Evolutionary conservation across 2,329 filamentous ascomycete species (phyloP).

Genomic region (Phoma sp.): DNA sequence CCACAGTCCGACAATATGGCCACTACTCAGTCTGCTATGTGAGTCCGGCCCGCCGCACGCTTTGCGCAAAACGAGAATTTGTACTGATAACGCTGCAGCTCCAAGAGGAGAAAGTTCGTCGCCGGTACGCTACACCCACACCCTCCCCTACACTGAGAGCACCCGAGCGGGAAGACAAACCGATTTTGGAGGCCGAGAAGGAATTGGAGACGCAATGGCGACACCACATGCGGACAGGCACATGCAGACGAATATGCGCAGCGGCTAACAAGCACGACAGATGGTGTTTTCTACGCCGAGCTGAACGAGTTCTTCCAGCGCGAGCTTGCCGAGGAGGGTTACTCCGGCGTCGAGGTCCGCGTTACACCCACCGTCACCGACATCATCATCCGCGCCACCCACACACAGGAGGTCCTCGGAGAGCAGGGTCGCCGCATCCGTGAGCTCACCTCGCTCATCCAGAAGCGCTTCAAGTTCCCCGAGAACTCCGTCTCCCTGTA

Average conservation of each 20-base stretch:
- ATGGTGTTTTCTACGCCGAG: constrained; percentile 99
- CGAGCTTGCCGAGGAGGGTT: constrained; percentile 99
- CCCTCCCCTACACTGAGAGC: constrained; percentile 12
- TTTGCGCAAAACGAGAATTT: constrained; percentile 3
- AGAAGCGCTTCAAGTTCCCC: constrained; percentile 99
- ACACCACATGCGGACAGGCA: constrained; percentile 23
- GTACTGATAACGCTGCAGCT: constrained; percentile 62
- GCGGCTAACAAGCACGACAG: constrained; percentile 52
- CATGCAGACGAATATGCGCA: constrained; percentile 2
- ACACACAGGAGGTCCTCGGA: constrained; percentile 99
- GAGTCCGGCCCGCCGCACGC: constrained; percentile 27
- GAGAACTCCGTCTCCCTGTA: constrained; percentile 99
- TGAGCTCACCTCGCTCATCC: constrained; percentile 99
- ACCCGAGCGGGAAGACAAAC: no score
- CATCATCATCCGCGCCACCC: constrained; percentile 99
- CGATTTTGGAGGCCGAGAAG: no score
- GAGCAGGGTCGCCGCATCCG: constrained; percentile 99
- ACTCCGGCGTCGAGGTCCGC: constrained; percentile 99
- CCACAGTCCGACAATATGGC: constrained; percentile 50
- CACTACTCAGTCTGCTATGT: constrained; percentile 53
- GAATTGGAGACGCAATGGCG: constrained; percentile 9
- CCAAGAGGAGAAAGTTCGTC: constrained; percentile 80
- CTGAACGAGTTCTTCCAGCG: constrained; percentile 99
- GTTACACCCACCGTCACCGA: constrained; percentile 99
- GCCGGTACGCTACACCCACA: constrained; percentile 51